A percentile compares a stretch with the other conserved stretches of the same genome.
These are phyloP conservation scores for Saccharomycopsis babjevae DNA, from an alignment of 805 yeast species.

Conservation along the genomic window DNA sequence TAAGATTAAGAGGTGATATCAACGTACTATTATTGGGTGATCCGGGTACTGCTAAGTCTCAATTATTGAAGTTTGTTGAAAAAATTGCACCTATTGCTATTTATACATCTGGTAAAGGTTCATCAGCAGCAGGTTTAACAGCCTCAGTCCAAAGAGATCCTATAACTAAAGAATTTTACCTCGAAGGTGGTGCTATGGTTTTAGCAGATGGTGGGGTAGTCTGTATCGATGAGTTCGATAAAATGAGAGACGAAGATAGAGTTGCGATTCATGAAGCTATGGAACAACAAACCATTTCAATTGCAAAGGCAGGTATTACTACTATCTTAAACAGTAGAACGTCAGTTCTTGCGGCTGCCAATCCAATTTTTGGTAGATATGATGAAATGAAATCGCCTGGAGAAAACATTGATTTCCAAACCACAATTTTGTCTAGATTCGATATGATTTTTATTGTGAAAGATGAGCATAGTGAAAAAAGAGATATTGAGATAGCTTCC, in stretches of 20 bases:
- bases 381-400: conserved; percentile 96
- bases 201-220: conserved; percentile 98
- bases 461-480: conserved; percentile 80
- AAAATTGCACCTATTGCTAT: conserved; percentile 90
- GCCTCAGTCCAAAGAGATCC: conserved; percentile 95
- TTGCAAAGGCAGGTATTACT: conserved; percentile 98
- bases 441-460: conserved; percentile 97
- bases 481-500: conserved; percentile 84
- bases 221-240: conserved; percentile 97
- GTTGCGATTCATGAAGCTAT: conserved; percentile 99
- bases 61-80: conserved; percentile 87
- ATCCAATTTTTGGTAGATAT: conserved; percentile 93
- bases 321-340: conserved; percentile 95
- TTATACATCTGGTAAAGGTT: conserved; percentile 97
- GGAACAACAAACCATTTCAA: conserved; percentile 99
- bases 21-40: conserved; percentile 91
- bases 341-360: conserved; percentile 94
- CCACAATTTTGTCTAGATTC: conserved; percentile 91
- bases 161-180: conserved; percentile 77
- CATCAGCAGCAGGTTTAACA: conserved; percentile 98
- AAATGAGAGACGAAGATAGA: conserved; percentile 98
- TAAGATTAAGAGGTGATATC: conserved; percentile 94
- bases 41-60: conserved; percentile 99
- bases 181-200: conserved; percentile 99
- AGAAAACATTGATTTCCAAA: conserved; percentile 95